Base-by-base conservation (phyloP, 75 land plant species). In the Azolla pinnata region DNA sequence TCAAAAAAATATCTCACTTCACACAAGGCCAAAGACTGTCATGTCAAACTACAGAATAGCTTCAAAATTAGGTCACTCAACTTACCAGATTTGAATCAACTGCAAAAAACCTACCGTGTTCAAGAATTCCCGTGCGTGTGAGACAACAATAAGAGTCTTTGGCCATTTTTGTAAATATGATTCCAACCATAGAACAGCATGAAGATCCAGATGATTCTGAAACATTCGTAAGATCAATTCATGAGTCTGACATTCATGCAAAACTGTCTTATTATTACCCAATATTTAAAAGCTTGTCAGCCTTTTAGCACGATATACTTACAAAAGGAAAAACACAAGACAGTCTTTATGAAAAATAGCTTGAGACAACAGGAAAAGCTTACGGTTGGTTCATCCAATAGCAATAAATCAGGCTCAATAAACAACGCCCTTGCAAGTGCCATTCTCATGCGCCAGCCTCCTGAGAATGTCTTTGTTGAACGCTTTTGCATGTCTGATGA, bases 171-270 rank as follows among this genome's bases (percentile, higher is more conserved):
- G 55, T 45, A 95, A 68, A 64, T 95, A 95, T 33, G 90, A 58
- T 59, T 95, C 99, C 71, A 95, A 71, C 99, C 99, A 95, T 46
- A 95, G 52, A 18, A 95, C 99, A 60, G 99, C 99, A 81, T 95
- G 99, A 63, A 95, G 85, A 81, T 95, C 99, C 59, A 95, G 83
- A 72, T 95, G 99, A 65, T 95, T 95, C 99, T 95, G 81, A 69
- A 56, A 42, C 52, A 16, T 2, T 29, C 34, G 25, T 19, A 10
- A 59, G 45, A 5, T 14, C 38, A 61, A 61, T 16, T 32, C 44
- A 33, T 59, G 2, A 57, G 29, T 27, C 9, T 57, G n/a, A n/a
- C n/a, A n/a, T n/a, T n/a, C n/a, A n/a, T n/a, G n/a, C n/a, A n/a
- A n/a, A n/a, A n/a, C n/a, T n/a, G n/a, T n/a, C n/a, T n/a, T n/a